Evolutionary conservation across 129 eudicot genomes (phyloP), one percentile per base, ranked within the genome.

Genomic region (Pseudognaphalium luteoalbum): DNA sequence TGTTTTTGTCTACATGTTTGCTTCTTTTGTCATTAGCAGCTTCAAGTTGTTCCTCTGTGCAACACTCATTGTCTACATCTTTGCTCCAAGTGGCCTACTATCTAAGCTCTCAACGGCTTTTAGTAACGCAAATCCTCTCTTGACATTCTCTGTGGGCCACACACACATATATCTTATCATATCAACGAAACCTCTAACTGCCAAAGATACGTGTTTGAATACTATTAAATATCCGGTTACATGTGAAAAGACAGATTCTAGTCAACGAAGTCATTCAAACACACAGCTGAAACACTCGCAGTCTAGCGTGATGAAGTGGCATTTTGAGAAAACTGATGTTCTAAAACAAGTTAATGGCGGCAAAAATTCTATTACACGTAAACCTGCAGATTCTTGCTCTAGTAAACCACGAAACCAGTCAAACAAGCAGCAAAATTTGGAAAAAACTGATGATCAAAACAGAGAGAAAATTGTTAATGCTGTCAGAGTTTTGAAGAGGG

Each of bases 1-100:
- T 54, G 60, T 54, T 54, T 54, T 54, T 14, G 60, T 54, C 8
- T 54, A 54, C 60, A 54, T 54, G 60, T 54, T 54, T 54, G 60
- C 22, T 54, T 54, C 60, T 54, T 54, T 54, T 7, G 22, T 54
- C n/a, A 25, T 54, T 19, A 54, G 8, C 21, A 54, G 60, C 60
- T 19, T 54, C 8, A 19, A n/a, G 8, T 0, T 19, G 60, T 54
- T 54, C 60, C 60, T 54, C 21, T 14, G 60, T 54, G 21, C 1
- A 6, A 54, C 60, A 54, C 60, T 54, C 5, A 54, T 17, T 5
- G 60, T 3, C 22, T 54, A 54, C 25, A 54, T 54, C 8, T 54
- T 54, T 54, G 21, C 60, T 54, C 60, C 21, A 54, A n/a, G 60
- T 54, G 60, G 22, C 22, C 22, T 16, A 54, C 11, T 54, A 54